Evolutionary conservation across 768 basidiomycete genomes (phyloP), one percentile per base, ranked within the genome.

Genomic region (Pisolithus albus): DNA sequence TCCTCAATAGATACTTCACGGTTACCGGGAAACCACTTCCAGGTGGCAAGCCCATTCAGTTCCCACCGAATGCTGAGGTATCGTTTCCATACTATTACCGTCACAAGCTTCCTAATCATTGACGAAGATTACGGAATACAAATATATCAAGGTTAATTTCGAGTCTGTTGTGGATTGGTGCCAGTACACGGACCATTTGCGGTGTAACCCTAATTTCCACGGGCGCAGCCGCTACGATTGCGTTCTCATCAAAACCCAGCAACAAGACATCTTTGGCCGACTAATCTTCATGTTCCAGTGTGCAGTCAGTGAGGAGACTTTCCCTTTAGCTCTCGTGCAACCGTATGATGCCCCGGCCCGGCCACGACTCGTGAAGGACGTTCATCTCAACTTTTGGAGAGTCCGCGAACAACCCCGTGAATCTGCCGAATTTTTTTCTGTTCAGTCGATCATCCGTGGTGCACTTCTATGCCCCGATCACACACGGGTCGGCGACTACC

Each of bases 221-320:
- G 41, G 49, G 15, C 9, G 10, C 2, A 44, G 48, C 1, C 48
- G 56, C 19, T 52, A 47, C 55, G 66, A 71, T 46, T 56, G 42
- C 19, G 57, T 71, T 11, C 52, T 72, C 23, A 43, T 70, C 19
- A 24, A 67, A 3, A 55, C 56, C 2, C n/a, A 36, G 0, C 46
- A 49, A 26, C 51, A 53, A 18, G 47, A 38, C 4, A 45, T 62
- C 9, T 62, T 68, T 56, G 59, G 50, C 6, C 43, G 51, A 37
- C 52, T 66, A 0, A 8, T 58, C 0, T 50, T 55, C 23, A 15
- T 66, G 13, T 65, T 65, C 43, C 60, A 44, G 5, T 56, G 53
- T 26, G 24, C 2, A 2, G 42, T 64, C 16, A 51, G 45, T 24
- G 41, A 49, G 13, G n/a, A 38, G 13, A 39, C 30, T 21, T 59